Evolutionary conservation across 495 filamentous ascomycete genomes (phyloP).

Genomic region (Lasiosphaeria hispida): DNA sequence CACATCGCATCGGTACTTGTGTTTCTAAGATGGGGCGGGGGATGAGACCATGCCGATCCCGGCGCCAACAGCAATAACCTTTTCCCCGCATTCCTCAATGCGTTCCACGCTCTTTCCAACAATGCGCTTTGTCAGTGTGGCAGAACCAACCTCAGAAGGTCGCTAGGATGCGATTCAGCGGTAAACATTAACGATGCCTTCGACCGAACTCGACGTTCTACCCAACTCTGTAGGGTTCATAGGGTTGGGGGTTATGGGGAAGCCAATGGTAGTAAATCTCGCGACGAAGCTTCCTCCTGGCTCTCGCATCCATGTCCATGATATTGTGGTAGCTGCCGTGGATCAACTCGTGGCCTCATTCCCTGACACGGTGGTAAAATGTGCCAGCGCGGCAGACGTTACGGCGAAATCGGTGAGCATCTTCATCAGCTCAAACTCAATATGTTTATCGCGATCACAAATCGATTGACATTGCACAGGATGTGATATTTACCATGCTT

Average conservation of each 20-base stretch:
- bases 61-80: not conserved
- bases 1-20: not conserved
- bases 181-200: too few species aligned
- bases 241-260: constrained; percentile 38
- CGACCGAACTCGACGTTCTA: constrained; percentile 17
- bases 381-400: constrained; percentile 17
- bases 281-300: constrained; percentile 37
- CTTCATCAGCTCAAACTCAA: not conserved
- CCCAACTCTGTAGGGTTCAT: constrained; percentile 15
- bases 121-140: too few species aligned
- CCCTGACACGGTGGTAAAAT: constrained; percentile 6
- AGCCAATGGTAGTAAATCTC: constrained; percentile 49
- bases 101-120: constrained; percentile 10
- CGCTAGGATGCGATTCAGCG: too few species aligned
- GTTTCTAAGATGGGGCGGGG: too few species aligned
- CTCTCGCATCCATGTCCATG: constrained; percentile 41
- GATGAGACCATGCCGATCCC: not conserved
- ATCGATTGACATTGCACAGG: constrained; percentile 16
- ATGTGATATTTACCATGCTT: constrained; percentile 37
- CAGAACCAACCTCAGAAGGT: too few species aligned
- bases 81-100: constrained; percentile 46
- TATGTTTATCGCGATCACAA: too few species aligned
- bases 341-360: constrained; percentile 33
- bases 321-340: constrained; percentile 37
- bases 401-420: constrained; percentile 10